These are phyloP conservation scores for Lycium ferocissimum DNA, from an alignment of 257 asterid genomes.

Conservation along the genomic window DNA sequence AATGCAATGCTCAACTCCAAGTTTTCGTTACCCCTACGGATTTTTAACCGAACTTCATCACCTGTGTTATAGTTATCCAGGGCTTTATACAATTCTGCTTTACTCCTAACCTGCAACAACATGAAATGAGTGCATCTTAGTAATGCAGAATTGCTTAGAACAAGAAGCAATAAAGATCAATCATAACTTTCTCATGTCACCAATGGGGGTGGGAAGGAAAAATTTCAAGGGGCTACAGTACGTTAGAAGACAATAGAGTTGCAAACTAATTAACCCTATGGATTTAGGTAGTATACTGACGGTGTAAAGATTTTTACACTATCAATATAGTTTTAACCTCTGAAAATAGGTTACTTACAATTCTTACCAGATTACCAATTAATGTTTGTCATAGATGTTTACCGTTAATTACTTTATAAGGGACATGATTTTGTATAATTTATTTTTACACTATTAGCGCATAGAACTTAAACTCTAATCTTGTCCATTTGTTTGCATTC, in stretches of 20 bases:
- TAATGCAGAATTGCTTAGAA: not conserved
- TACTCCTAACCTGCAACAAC: conserved; percentile 67
- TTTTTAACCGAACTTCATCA: conserved; percentile 67
- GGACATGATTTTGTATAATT: not conserved
- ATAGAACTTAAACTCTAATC: too few species aligned
- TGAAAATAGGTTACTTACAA: not conserved
- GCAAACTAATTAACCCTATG: not conserved
- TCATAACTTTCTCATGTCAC: not conserved
- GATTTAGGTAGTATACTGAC: not conserved
- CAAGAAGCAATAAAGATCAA: not conserved
- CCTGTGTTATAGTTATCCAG: conserved; percentile 80
- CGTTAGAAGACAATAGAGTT: not conserved
- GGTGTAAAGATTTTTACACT: not conserved
- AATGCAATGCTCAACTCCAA: conserved; percentile 70
- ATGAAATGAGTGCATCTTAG: not conserved
- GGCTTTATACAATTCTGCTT: conserved; percentile 70
- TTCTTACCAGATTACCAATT: not conserved
- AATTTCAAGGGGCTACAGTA: not conserved
- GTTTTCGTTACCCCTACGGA: conserved; percentile 62
- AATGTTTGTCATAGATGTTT: not conserved
- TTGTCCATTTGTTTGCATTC: not conserved
- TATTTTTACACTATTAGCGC: not conserved
- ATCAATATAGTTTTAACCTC: not conserved
- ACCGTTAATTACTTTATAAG: not conserved
- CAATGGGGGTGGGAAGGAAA: not conserved